Evolutionary conservation across 2,329 filamentous ascomycete genomes (phyloP).

Genomic region (Botryotinia narcissicola): DNA sequence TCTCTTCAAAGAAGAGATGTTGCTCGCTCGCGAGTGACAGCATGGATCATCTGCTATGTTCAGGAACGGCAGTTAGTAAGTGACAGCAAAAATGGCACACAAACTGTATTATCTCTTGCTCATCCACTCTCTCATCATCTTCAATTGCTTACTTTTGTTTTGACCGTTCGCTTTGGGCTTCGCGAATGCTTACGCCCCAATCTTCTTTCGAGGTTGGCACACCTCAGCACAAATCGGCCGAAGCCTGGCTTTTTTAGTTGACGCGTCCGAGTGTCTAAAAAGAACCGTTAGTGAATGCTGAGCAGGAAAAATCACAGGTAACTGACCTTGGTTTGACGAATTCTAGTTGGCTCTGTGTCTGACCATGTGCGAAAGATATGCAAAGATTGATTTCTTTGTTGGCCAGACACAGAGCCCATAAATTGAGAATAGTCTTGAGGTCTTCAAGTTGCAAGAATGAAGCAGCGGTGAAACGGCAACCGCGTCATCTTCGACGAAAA

Average conservation of each 20-base stretch:
- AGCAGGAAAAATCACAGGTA: too few species aligned
- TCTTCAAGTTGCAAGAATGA: background rate
- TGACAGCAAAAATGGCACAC: background rate
- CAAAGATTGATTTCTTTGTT: background rate
- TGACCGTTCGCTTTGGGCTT: background rate
- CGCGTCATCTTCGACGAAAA: too few species aligned
- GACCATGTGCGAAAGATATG: background rate
- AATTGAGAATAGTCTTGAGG: background rate
- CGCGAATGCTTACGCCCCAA: background rate
- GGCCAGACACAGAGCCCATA: background rate
- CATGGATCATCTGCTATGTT: background rate
- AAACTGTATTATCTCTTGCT: background rate
- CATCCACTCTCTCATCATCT: background rate
- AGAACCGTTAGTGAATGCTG: background rate
- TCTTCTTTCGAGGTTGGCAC: background rate
- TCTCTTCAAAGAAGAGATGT: constrained; percentile 24
- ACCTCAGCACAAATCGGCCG: background rate
- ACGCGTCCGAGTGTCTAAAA: background rate
- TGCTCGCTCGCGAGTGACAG: background rate
- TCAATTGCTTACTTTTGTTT: background rate
- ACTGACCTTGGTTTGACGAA: background rate
- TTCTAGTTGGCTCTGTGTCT: background rate
- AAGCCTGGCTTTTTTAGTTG: background rate
- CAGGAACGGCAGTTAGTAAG: background rate
- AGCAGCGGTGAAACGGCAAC: background rate